phyloP scores from a whole-genome alignment of 2,329 filamentous ascomycete species.

The Xylaria sp. region DNA sequence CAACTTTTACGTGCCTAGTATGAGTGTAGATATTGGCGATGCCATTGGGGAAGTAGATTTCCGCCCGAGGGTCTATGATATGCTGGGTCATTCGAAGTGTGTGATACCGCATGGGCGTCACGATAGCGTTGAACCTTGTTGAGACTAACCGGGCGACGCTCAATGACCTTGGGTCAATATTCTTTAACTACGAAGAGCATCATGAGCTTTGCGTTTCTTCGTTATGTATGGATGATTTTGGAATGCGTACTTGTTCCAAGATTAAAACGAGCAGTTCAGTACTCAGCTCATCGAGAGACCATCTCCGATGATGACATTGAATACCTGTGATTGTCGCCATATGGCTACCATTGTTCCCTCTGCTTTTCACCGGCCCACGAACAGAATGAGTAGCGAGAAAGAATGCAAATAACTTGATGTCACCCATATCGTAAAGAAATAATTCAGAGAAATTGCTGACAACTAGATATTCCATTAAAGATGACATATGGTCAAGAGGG shows the following conservation, averaged over 20 bases:
- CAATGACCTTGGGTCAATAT: slow-evolving; percentile 51
- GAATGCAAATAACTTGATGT: slow-evolving; percentile 8
- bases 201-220: slow-evolving; percentile 28
- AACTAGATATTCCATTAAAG: slow-evolving; percentile 13
- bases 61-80: slow-evolving; percentile 51
- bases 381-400: background rate
- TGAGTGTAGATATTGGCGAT: slow-evolving; percentile 51
- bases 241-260: slow-evolving; percentile 52
- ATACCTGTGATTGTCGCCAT: slow-evolving; percentile 34
- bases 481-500: slow-evolving; percentile 4
- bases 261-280: slow-evolving; percentile 57
- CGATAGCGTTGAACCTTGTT: slow-evolving; percentile 53
- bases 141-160: slow-evolving; percentile 52
- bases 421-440: slow-evolving; percentile 6
- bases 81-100: slow-evolving; percentile 51
- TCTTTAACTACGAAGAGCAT: slow-evolving; percentile 50
- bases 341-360: slow-evolving; percentile 21
- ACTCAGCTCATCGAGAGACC: slow-evolving; percentile 52
- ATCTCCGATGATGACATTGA: slow-evolving; percentile 31
- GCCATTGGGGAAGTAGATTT: slow-evolving; percentile 47
- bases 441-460: background rate
- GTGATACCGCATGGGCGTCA: slow-evolving; percentile 56
- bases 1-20: slow-evolving; percentile 55
- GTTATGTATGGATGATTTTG: background rate
- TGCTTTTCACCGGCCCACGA: slow-evolving; percentile 6